Evolutionary conservation across 352 stramenopile genomes (phyloP).

Genomic region (Phytopythium sindhum): DNA sequence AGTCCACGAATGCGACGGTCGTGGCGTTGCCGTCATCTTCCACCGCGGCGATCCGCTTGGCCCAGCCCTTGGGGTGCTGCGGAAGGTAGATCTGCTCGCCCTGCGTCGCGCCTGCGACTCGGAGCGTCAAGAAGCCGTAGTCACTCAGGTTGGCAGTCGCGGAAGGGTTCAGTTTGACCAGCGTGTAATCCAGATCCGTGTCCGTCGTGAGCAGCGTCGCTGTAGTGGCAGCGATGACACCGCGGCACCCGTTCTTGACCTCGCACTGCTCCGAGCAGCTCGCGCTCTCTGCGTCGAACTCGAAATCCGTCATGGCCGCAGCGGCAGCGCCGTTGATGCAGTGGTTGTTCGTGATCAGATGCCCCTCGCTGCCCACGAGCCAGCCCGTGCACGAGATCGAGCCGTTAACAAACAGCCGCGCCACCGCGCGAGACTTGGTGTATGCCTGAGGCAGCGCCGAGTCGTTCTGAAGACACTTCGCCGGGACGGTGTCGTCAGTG

Average conservation of each 20-base stretch:
- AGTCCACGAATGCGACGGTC: slow-evolving; percentile 14
- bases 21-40: slow-evolving; percentile 25
- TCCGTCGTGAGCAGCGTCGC: slow-evolving; percentile 21
- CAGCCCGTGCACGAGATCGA: slow-evolving; percentile 32
- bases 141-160: slow-evolving; percentile 15
- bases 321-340: slow-evolving; percentile 26
- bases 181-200: slow-evolving; percentile 31
- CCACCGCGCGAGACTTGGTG: slow-evolving; percentile 25
- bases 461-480: slow-evolving; percentile 31
- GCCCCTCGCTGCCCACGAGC: slow-evolving; percentile 36
- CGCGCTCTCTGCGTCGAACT: slow-evolving; percentile 36
- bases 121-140: slow-evolving; percentile 34
- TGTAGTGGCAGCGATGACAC: slow-evolving; percentile 21
- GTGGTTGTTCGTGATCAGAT: slow-evolving; percentile 46
- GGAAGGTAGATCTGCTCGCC: slow-evolving; percentile 49
- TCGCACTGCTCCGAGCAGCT: slow-evolving; percentile 28
- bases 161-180: slow-evolving; percentile 31
- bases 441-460: slow-evolving; percentile 17
- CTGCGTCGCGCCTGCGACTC: slow-evolving; percentile 16
- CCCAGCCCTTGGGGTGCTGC: slow-evolving; percentile 33
- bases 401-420: slow-evolving; percentile 29
- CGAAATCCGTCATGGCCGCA: slow-evolving; percentile 21
- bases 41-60: slow-evolving; percentile 29
- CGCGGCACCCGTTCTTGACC: slow-evolving; percentile 14
- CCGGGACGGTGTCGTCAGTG: slow-evolving; percentile 22